phyloP scores from a whole-genome alignment of 257 asterid genomes.

The Osmanthus fragrans region DNA sequence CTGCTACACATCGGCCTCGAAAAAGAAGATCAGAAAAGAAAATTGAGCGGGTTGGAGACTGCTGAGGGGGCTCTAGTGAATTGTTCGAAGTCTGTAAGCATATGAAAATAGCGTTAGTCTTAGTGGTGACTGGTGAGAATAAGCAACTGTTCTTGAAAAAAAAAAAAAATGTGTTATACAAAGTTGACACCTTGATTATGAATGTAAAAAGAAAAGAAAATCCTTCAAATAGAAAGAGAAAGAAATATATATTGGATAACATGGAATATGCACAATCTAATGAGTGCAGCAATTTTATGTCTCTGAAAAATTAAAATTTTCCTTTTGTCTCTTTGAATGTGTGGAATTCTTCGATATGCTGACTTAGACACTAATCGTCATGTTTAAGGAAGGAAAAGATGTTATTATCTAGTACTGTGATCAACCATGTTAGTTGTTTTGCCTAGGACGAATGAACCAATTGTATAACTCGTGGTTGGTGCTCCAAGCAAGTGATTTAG shows the following conservation, averaged over 20 bases:
- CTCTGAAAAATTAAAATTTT: background rate
- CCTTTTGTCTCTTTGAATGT: background rate
- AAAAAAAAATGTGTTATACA: background rate
- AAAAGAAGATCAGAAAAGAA: slow-evolving; percentile 37
- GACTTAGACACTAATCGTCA: background rate
- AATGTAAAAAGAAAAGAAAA: background rate
- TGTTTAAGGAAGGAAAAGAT: background rate
- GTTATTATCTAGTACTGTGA: background rate
- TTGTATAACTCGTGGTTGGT: too few relatives aligned
- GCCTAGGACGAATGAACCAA: too few relatives aligned
- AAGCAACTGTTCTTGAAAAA: background rate
- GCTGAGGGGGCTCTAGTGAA: background rate
- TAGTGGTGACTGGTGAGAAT: background rate
- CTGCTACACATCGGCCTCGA: slow-evolving; percentile 23
- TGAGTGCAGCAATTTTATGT: background rate
- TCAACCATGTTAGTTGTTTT: too few relatives aligned
- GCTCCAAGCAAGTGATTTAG: too few relatives aligned
- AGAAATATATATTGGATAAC: background rate
- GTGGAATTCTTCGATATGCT: background rate
- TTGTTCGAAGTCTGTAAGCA: background rate
- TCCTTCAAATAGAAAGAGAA: background rate
- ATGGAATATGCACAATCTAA: background rate
- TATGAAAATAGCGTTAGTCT: background rate
- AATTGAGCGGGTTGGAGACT: slow-evolving; percentile 30
- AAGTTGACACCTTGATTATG: background rate